Percentiles rank a stretch among this genome's conserved stretches.
These are phyloP conservation scores for Phaeomoniella chlamydospora DNA, from an alignment of 2,329 filamentous ascomycete species.

Conservation along the genomic window DNA sequence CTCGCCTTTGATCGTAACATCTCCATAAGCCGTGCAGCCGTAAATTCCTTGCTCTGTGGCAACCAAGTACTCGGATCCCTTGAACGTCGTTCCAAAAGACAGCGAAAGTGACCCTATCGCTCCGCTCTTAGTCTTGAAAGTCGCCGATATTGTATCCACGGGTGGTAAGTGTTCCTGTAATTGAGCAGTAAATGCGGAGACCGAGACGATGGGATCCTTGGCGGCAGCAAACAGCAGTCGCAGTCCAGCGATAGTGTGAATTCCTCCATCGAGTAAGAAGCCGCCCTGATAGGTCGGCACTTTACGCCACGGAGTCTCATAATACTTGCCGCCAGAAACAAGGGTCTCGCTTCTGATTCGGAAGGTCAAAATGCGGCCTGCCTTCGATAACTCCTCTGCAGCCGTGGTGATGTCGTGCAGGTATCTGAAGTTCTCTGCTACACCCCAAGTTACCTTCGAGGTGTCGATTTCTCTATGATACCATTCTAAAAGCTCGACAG, in stretches of 20 bases:
- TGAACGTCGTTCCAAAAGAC: constrained; percentile 38
- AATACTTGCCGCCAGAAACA: constrained; percentile 40
- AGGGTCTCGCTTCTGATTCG: constrained; percentile 29
- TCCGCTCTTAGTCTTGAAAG: constrained; percentile 30
- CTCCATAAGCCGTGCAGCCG: constrained; percentile 20
- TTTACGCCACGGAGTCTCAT: constrained; percentile 35
- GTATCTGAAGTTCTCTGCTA: constrained; percentile 46
- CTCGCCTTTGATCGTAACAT: constrained; percentile 20
- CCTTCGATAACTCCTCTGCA: constrained; percentile 26
- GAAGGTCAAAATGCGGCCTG: constrained; percentile 37
- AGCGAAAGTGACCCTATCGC: constrained; percentile 34
- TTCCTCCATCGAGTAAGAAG: constrained; percentile 43
- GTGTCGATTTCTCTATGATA: constrained; percentile 28
- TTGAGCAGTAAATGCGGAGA: constrained; percentile 35
- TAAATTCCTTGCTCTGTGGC: constrained; percentile 37
- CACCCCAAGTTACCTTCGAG: constrained; percentile 25
- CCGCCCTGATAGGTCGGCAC: constrained; percentile 42
- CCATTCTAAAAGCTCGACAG: constrained; percentile 34
- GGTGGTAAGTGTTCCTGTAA: constrained; percentile 37
- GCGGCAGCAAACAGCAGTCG: constrained; percentile 30
- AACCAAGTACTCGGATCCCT: constrained; percentile 32
- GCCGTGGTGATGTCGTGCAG: constrained; percentile 31
- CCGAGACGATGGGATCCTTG: constrained; percentile 23
- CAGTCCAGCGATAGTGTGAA: constrained; percentile 39
- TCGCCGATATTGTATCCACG: constrained; percentile 41